Percentiles rank a stretch among this genome's conserved stretches.
These are phyloP conservation scores for Actinomortierella wolfii DNA, from an alignment of 371 early-diverging fungal genomes.

Conservation along the genomic window DNA sequence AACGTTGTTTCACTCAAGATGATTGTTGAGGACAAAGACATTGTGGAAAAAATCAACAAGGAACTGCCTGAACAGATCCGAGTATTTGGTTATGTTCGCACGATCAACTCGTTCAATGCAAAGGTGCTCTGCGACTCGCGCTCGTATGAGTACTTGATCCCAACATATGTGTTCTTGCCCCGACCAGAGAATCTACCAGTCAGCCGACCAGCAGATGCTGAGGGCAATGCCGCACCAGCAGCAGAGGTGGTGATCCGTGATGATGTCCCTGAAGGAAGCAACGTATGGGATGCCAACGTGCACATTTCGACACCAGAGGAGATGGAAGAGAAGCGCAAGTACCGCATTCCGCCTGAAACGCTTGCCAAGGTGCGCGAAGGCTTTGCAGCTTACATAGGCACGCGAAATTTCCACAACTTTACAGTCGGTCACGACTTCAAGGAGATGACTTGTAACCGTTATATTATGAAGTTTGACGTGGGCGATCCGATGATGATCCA, in stretches of 20 bases:
- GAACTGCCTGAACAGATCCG: constrained; percentile 81
- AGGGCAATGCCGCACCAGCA: neutral
- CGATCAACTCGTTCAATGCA: constrained; percentile 86
- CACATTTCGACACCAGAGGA: constrained; percentile 54
- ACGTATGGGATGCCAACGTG: constrained; percentile 42
- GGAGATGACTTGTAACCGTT: constrained; percentile 80
- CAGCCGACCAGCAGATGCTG: neutral
- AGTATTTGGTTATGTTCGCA: constrained; percentile 73
- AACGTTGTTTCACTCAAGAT: constrained; percentile 94
- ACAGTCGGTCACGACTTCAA: constrained; percentile 80
- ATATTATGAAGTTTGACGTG: constrained; percentile 77
- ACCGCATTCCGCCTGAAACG: constrained; percentile 63
- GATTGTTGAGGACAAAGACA: constrained; percentile 71
- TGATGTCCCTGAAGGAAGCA: constrained; percentile 44
- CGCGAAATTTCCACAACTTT: constrained; percentile 97
- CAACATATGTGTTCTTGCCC: constrained; percentile 84
- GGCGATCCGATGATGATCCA: constrained; percentile 78
- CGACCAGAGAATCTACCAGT: constrained; percentile 26
- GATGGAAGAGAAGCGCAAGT: constrained; percentile 55
- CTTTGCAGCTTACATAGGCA: constrained; percentile 82
- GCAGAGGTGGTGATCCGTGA: constrained; percentile 35
- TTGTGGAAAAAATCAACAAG: constrained; percentile 78
- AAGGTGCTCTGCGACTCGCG: constrained; percentile 92
- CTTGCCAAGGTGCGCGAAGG: constrained; percentile 70
- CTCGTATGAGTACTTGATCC: constrained; percentile 97